Evolutionary conservation across 495 filamentous ascomycete species (phyloP), one percentile per base, ranked within the genome.

Genomic region (Pseudomonodictys pantanalensis): DNA sequence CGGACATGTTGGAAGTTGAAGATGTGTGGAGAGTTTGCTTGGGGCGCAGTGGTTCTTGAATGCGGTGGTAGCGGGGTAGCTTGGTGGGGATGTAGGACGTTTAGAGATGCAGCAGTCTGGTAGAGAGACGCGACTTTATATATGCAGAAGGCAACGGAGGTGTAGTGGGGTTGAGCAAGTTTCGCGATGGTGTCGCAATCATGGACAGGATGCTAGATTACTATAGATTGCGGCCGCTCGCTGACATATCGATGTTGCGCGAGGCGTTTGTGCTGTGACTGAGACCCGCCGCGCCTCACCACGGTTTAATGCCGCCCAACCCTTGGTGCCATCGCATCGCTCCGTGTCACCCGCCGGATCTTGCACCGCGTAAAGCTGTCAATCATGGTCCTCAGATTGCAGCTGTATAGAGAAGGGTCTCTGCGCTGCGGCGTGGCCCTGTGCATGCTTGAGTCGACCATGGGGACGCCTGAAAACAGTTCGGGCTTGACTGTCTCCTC

Each of bases 1-100:
- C 79, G 23, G 83, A 75, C 79, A 83, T 84, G 48, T 56, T 74
- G 63, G 46, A 52, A 25, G 58, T 38, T 33, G 53, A 17, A 12
- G 22, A 11, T n/a, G 9, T 17, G 2, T 28, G 18, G 43, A 17
- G 43, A 46, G 39, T 47, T 23, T 39, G 20, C 55, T n/a, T 49
- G 28, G 43, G 22, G 41, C 23, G 28, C 45, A 11, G 5, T 24
- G 24, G 51, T 28, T 15, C 2, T n/a, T 5, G 35, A 46, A 30
- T 28, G 3, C 29, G 20, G 44, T 24, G 44, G 24, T 18, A 44
- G 29, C 20, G 23, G 25, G 29, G 60, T 57, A 45, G 45, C 11
- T 30, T 7, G 44, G 20, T 49, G 24, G 47, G 2, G 29, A 25
- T 8, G 4, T 15, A 24, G 33, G 18, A 25, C 17, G 12, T 9